phyloP scores from a whole-genome alignment of 352 stramenopile genomes.

The Blastocystis sp. region DNA sequence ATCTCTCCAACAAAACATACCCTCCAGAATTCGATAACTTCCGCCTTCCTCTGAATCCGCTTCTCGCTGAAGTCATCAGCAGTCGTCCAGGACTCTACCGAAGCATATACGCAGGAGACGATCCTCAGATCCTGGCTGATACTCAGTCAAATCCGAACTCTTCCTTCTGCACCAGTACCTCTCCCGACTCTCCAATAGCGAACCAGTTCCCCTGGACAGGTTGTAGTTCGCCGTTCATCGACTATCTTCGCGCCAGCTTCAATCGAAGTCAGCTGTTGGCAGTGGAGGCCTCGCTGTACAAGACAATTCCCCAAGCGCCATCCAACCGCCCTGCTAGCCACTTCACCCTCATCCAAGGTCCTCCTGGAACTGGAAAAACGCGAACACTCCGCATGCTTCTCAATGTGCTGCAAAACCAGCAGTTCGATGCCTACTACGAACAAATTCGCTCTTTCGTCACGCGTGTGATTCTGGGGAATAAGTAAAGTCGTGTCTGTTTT shows the following conservation, averaged over 20 bases:
- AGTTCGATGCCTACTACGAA: conserved; percentile 49
- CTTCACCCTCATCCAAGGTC: conserved; percentile 79
- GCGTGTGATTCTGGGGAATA: not conserved
- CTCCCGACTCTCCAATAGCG: not conserved
- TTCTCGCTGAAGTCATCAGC: not conserved
- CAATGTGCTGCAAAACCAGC: conserved; percentile 46
- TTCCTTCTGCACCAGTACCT: not conserved
- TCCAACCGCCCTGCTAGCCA: not conserved
- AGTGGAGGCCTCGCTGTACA: conserved; percentile 19
- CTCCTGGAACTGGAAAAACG: conserved; percentile 87
- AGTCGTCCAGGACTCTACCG: not conserved
- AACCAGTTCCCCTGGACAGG: not conserved
- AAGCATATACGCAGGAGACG: conserved; percentile 41
- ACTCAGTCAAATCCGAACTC: not conserved
- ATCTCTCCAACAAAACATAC: not conserved
- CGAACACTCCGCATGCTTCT: conserved; percentile 75
- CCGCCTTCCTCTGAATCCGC: conserved; percentile 22
- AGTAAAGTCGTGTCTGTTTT: not conserved
- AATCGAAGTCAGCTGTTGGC: conserved; percentile 40
- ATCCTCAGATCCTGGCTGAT: not conserved
- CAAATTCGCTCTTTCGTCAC: not conserved
- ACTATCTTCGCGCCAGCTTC: not conserved
- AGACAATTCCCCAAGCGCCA: not conserved
- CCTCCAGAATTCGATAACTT: not conserved
- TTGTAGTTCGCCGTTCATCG: not conserved